Conservation (phyloP, 2,329 filamentous ascomycete genomes). For the Mariannaea elegans region DNA sequence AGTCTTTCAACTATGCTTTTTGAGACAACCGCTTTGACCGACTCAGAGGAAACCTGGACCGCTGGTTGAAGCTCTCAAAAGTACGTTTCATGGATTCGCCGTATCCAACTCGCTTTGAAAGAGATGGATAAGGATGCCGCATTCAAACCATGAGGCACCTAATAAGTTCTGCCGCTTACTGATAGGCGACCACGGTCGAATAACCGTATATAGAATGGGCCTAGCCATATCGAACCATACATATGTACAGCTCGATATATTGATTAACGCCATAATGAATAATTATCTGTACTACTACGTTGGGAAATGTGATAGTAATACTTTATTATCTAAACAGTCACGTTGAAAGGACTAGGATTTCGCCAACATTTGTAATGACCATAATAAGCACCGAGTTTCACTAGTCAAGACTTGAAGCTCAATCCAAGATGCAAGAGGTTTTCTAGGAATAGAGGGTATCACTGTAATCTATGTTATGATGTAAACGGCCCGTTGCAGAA, state of each 20-base stretch:
- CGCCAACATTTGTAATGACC: too few relatives aligned
- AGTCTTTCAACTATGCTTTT: background rate
- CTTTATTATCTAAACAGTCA: too few relatives aligned
- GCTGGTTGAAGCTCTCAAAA: background rate
- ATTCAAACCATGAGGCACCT: too few relatives aligned
- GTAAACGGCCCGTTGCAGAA: conserved; percentile 6
- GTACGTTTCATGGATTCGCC: background rate
- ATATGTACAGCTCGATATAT: background rate
- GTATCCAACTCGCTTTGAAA: background rate
- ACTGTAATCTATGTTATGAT: conserved; percentile 33
- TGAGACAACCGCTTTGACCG: too few relatives aligned
- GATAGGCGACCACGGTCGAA: too few relatives aligned
- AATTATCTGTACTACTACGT: background rate
- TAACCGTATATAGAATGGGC: too few relatives aligned
- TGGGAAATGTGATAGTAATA: too few relatives aligned
- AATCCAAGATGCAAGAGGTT: conserved; percentile 2
- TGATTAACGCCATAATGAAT: too few relatives aligned
- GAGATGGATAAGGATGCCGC: background rate
- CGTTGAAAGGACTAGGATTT: too few relatives aligned
- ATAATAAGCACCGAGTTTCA: background rate
- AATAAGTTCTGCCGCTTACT: too few relatives aligned
- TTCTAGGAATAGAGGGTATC: conserved; percentile 41
- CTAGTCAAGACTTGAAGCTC: background rate
- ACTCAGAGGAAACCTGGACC: too few relatives aligned
- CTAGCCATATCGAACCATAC: too few relatives aligned